Base-by-base conservation (phyloP, 352 stramenopile species). In the Globisporangium cederbergense region DNA sequence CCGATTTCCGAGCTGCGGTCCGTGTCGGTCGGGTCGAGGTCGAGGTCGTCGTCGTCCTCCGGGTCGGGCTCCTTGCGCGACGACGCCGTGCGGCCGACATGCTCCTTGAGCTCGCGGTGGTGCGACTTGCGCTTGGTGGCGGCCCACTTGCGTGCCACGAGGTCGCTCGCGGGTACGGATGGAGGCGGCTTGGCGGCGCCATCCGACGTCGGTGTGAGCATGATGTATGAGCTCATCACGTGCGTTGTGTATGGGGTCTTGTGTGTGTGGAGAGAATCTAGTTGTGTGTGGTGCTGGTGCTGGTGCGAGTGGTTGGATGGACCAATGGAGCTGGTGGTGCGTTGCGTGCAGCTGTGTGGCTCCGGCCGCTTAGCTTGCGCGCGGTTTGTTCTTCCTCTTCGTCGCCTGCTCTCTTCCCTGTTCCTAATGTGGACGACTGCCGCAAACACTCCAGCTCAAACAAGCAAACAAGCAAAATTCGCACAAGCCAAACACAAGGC, bases 101-200 rank as follows among this genome's bases (percentile, higher is more conserved):
- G 58, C 50, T 64, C 53, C 36, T 55, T 66, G 25, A 67, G 20
- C 20, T 61, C 52, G 34, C 53, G 60, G 58, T 66, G 65, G 38
- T 49, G 56, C 40, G 56, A 61, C 25, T 67, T 67, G 53, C 65
- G 66, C 61, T 82, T 78, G 20, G 73, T 60, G 30, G 71, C 67
- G 18, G 73, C 73, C 75, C 75, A 77, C 55, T 81, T 82, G 60
- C 75, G 77, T 32, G 65, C 75, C 53, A 83, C 59, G 11, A 82
- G 34, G 55, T 86, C 73, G 53, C 62, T 62, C 34, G 73, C 68
- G 0, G 69, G 74, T n/a, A 64, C 68, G 10, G 72, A 53, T 13
- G 60, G 47, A 13, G 71, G 57, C 13, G 62, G 52, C 32, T 62
- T 62, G 14, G 64, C 59, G 6, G 64, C 68, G 22, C 58, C 43